Percentiles rank a stretch among this genome's conserved stretches.
These are phyloP conservation scores for Volvox africanus DNA, from an alignment of 139 green algal species.

Conservation along the genomic window DNA sequence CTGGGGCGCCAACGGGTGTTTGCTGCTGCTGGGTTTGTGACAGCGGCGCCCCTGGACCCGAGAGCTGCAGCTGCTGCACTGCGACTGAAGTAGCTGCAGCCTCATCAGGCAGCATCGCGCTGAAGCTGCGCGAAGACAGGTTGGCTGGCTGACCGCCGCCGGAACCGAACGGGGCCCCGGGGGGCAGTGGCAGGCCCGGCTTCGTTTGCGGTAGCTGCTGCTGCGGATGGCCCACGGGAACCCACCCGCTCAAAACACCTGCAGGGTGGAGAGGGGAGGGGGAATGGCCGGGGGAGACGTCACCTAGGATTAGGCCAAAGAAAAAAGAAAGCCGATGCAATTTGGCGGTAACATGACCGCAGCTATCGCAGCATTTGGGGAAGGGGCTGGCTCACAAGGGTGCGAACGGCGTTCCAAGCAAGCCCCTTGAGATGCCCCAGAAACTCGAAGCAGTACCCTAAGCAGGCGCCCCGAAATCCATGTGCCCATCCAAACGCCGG, in stretches of 20 bases:
- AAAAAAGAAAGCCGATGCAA: too few relatives aligned
- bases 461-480: too few relatives aligned
- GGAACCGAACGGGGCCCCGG: neutral
- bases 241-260: neutral
- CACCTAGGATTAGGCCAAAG: too few relatives aligned
- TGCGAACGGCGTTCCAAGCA: too few relatives aligned
- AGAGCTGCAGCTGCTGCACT: slow-evolving; percentile 18
- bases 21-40: neutral
- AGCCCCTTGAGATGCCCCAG: too few relatives aligned
- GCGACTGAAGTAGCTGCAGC: neutral
- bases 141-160: neutral
- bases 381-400: too few relatives aligned
- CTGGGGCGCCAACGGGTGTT: neutral
- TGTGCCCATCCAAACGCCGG: too few relatives aligned
- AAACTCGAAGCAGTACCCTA: too few relatives aligned
- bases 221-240: neutral
- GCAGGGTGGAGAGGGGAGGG: neutral
- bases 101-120: neutral
- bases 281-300: too few relatives aligned
- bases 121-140: neutral
- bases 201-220: neutral
- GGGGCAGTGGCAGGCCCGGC: neutral
- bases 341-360: too few relatives aligned
- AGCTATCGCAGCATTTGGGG: too few relatives aligned
- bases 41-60: neutral